phyloP scores from a whole-genome alignment of 495 filamentous ascomycete genomes.

The Neurospora discreta region DNA sequence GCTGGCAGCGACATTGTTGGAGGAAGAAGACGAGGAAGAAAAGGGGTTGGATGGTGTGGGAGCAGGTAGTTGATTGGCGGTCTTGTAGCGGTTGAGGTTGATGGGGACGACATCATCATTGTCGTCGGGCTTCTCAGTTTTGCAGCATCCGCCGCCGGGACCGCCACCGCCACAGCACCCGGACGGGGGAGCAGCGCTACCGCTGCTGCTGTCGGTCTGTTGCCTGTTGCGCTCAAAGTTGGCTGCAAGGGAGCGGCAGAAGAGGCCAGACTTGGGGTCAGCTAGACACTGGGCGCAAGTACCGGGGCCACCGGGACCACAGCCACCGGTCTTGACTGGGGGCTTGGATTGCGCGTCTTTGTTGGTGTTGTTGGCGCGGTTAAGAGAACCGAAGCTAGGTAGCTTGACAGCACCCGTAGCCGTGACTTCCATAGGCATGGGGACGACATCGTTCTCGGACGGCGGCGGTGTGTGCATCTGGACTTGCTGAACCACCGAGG shows the following conservation, averaged over 20 bases:
- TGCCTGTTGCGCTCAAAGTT: conserved; percentile 33
- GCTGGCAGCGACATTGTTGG: neutral
- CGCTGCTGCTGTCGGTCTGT: conserved; percentile 26
- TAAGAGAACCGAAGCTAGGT: conserved; percentile 25
- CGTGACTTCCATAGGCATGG: conserved; percentile 36
- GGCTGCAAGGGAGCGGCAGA: conserved; percentile 76
- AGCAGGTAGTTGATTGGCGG: neutral
- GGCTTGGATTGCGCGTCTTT: neutral
- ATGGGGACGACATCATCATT: neutral
- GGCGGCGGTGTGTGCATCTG: conserved; percentile 56
- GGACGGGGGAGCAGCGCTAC: conserved; percentile 19
- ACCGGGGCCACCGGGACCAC: conserved; percentile 63
- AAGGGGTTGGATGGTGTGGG: neutral
- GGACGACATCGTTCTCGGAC: conserved; percentile 50
- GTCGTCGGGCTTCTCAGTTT: conserved; percentile 5
- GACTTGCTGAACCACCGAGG: conserved; percentile 34
- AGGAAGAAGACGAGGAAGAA: neutral
- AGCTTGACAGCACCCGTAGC: conserved; percentile 39
- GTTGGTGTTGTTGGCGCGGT: neutral
- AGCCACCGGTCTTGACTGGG: conserved; percentile 14
- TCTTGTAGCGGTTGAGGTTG: neutral
- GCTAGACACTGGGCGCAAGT: conserved; percentile 69
- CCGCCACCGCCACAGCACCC: conserved; percentile 29
- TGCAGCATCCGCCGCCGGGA: conserved; percentile 40
- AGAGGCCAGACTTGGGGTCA: conserved; percentile 70